Percentiles rank a stretch among this genome's conserved stretches.
Conservation (phyloP, 768 basidiomycete species). For the Agaricus blazei region DNA sequence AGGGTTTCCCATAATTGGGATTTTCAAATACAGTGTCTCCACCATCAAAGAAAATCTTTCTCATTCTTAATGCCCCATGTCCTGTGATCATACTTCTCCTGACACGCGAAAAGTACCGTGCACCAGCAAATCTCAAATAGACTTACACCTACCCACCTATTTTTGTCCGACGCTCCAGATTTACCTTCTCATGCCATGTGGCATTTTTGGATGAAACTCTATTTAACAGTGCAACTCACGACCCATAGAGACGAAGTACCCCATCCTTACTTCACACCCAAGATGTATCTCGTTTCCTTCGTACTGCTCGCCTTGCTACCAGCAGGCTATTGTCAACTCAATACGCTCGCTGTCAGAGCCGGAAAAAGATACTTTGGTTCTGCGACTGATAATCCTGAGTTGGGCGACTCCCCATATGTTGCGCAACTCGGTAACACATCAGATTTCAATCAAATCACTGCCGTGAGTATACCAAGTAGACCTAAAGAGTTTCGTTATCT, state of each 20-base stretch:
- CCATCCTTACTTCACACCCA: neutral
- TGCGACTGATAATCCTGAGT: constrained; percentile 42
- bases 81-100: neutral
- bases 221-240: neutral
- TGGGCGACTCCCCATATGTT: constrained; percentile 35
- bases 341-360: constrained; percentile 37
- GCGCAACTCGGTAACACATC: constrained; percentile 29
- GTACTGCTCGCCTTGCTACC: constrained; percentile 9
- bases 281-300: neutral
- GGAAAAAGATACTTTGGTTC: constrained; percentile 47
- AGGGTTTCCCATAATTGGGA: neutral
- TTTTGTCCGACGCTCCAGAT: neutral
- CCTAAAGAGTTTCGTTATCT: neutral
- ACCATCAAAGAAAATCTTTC: neutral
- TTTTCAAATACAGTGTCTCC: neutral
- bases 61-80: constrained; percentile 4
- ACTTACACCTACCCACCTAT: neutral
- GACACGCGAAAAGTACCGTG: neutral
- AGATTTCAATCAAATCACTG: constrained; percentile 41
- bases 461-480: constrained; percentile 20
- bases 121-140: neutral
- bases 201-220: neutral
- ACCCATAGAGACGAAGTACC: neutral
- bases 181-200: neutral
- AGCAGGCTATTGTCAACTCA: constrained; percentile 39